phyloP scores from a whole-genome alignment of 1,284 basidiomycete genomes.

The Polyporus tsugae region DNA sequence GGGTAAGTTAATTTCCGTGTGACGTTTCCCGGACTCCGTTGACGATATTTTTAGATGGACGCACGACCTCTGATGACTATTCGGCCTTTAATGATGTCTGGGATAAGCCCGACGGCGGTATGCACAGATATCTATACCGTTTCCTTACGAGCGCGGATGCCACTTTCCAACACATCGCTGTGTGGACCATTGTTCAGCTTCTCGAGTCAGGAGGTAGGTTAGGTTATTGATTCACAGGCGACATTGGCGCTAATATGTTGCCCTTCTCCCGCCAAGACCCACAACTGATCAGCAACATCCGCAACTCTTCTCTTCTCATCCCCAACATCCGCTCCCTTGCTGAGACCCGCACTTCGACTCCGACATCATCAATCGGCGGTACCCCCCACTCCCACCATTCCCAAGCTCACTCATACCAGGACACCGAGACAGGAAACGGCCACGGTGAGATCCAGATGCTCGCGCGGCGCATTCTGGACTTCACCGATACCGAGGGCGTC shows the following conservation, averaged over 20 bases:
- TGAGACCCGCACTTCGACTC: slow-evolving; percentile 74
- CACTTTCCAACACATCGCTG: slow-evolving; percentile 99
- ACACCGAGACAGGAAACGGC: slow-evolving; percentile 84
- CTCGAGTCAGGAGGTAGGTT: slow-evolving; percentile 88
- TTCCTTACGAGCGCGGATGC: slow-evolving; percentile 96
- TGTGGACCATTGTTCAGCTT: slow-evolving; percentile 98
- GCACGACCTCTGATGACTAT: slow-evolving; percentile 91
- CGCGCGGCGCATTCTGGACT: slow-evolving; percentile 85
- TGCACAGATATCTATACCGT: slow-evolving; percentile 94
- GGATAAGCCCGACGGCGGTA: slow-evolving; percentile 97
- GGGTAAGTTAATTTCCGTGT: slow-evolving; percentile 55
- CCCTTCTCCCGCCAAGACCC: slow-evolving; percentile 62
- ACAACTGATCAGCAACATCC: slow-evolving; percentile 90
- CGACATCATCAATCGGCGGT: slow-evolving; percentile 71
- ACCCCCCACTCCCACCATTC: slow-evolving; percentile 80
- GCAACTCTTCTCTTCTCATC: slow-evolving; percentile 80
- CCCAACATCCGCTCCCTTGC: slow-evolving; percentile 88
- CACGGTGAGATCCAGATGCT: slow-evolving; percentile 90
- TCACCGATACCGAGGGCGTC: slow-evolving; percentile 73
- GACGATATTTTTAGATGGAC: slow-evolving; percentile 67
- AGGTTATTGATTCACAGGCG: neutral
- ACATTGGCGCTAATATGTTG: slow-evolving; percentile 18
- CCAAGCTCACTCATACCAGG: slow-evolving; percentile 73
- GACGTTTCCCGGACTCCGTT: slow-evolving; percentile 12
- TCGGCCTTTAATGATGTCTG: slow-evolving; percentile 98